Evolutionary conservation across 257 asterid genomes (phyloP).

Genomic region (Echium plantagineum): DNA sequence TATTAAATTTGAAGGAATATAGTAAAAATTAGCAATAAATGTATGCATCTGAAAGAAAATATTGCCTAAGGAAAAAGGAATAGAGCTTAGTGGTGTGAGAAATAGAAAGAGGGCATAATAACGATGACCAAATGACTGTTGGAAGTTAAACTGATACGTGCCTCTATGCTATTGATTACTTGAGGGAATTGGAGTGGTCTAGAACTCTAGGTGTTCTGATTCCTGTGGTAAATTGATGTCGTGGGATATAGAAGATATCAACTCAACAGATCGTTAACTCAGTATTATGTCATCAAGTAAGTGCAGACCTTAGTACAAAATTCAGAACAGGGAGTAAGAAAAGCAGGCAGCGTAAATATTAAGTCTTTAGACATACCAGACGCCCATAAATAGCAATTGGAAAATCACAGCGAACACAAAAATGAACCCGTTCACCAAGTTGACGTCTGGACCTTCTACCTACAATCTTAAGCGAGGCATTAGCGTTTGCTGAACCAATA

Average conservation of each 20-base stretch:
- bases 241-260: not conserved
- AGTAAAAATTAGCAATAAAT: not conserved
- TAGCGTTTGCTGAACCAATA: constrained; percentile 49
- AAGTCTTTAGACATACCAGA: constrained; percentile 36
- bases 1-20: not conserved
- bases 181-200: not conserved
- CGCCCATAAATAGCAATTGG: constrained; percentile 96
- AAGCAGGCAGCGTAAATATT: not conserved
- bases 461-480: constrained; percentile 48
- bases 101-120: not conserved
- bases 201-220: not conserved
- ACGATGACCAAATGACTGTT: not conserved
- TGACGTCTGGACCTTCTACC: constrained; percentile 95
- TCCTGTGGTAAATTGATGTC: not conserved
- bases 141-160: not conserved
- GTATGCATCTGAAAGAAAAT: not conserved
- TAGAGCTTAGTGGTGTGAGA: not conserved
- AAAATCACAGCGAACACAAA: constrained; percentile 77
- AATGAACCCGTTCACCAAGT: constrained; percentile 91
- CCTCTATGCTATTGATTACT: not conserved
- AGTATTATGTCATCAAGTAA: not conserved
- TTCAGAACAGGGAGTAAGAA: not conserved
- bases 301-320: not conserved
- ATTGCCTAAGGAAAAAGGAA: not conserved
- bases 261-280: not conserved